These are phyloP conservation scores for Glycine latifolia DNA, from an alignment of 306 rosid genomes.

Conservation along the genomic window DNA sequence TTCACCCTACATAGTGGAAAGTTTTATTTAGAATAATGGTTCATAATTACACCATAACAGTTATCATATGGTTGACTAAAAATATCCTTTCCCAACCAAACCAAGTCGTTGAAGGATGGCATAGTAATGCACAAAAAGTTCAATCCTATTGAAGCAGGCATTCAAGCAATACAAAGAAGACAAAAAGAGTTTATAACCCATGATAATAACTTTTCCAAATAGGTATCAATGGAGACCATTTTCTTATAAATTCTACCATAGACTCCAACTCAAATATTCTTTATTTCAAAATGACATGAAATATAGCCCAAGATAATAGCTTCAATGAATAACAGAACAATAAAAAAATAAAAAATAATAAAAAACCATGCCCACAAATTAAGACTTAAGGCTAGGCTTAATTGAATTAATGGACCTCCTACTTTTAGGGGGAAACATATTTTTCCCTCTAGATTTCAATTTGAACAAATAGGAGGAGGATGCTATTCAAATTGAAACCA, in stretches of 20 bases:
- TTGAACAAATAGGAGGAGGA: slow-evolving; percentile 16
- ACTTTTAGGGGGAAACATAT: neutral
- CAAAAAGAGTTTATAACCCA: slow-evolving; percentile 21
- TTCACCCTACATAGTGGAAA: slow-evolving; percentile 73
- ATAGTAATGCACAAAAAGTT: neutral
- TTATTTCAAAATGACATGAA: slow-evolving; percentile 5
- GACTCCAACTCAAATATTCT: slow-evolving; percentile 17
- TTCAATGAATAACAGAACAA: slow-evolving; percentile 27
- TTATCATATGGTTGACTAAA: no score
- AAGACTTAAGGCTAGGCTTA: slow-evolving; percentile 1
- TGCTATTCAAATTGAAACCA: slow-evolving; percentile 24
- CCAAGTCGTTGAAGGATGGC: slow-evolving; percentile 9
- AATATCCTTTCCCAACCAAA: no score
- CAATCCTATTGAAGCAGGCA: slow-evolving; percentile 21
- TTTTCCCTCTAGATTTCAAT: slow-evolving; percentile 4
- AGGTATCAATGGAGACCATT: neutral
- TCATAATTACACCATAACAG: neutral
- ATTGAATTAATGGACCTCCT: slow-evolving; percentile 7
- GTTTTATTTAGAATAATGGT: slow-evolving; percentile 26
- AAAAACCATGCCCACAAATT: neutral
- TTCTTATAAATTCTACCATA: slow-evolving; percentile 7
- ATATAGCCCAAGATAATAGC: slow-evolving; percentile 22
- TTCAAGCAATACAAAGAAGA: slow-evolving; percentile 27
- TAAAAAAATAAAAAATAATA: neutral
- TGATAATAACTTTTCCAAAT: slow-evolving; percentile 6